A percentile compares a stretch with the other conserved stretches of the same genome.
phyloP scores from a whole-genome alignment of 139 green algal species.

The Coccomyxa sp. region DNA sequence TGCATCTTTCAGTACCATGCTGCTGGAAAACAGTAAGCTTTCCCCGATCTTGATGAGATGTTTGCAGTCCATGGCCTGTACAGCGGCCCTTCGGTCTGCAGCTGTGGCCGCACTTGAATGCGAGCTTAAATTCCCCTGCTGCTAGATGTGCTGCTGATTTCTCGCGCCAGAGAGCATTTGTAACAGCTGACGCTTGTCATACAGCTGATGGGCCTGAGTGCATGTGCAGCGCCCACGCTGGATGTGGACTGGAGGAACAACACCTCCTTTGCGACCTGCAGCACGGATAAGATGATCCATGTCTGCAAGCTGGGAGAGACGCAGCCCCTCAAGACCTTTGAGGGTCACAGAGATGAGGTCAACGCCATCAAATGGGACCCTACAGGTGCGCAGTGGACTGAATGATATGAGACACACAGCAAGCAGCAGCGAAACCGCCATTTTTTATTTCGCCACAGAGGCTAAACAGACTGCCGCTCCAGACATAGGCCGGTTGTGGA shows the following conservation, averaged over 20 bases:
- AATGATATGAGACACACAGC: too few relatives aligned
- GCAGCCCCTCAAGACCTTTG: conserved; percentile 65
- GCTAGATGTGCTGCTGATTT: too few relatives aligned
- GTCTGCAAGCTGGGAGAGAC: conserved; percentile 74
- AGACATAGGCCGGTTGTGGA: background rate
- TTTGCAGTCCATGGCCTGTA: too few relatives aligned
- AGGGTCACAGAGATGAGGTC: conserved; percentile 83
- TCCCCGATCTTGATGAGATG: too few relatives aligned
- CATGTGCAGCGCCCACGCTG: conserved; percentile 62
- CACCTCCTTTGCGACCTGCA: conserved; percentile 85
- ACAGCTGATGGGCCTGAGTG: background rate
- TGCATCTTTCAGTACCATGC: too few relatives aligned
- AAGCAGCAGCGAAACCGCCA: too few relatives aligned
- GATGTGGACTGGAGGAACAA: conserved; percentile 93
- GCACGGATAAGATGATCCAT: conserved; percentile 81
- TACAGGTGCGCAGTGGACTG: conserved; percentile 2
- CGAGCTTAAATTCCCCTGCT: too few relatives aligned
- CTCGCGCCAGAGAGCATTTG: background rate
- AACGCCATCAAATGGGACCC: conserved; percentile 89
- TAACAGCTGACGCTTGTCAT: background rate
- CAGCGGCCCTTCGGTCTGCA: too few relatives aligned
- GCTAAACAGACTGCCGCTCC: background rate
- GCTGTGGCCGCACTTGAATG: too few relatives aligned
- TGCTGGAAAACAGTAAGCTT: too few relatives aligned
- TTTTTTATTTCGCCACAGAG: background rate